A percentile compares a stretch with the other conserved stretches of the same genome.
These are phyloP conservation scores for Talaromyces sp. DNA, from an alignment of 2,329 filamentous ascomycete genomes.

Conservation along the genomic window DNA sequence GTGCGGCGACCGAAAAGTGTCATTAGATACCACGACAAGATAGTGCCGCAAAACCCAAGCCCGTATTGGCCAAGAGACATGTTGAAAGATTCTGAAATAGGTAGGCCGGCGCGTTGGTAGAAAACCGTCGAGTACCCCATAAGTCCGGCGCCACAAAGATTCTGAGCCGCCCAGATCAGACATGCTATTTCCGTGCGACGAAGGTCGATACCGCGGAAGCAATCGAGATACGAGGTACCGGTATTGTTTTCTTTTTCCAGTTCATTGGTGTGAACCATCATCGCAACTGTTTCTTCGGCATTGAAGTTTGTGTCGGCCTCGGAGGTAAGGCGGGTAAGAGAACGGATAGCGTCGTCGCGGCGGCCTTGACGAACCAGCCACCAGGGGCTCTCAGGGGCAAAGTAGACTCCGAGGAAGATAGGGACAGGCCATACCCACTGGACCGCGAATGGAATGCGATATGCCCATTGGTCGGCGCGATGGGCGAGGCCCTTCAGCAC, in stretches of 20 bases:
- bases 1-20: slow-evolving; percentile 45
- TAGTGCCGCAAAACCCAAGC: slow-evolving; percentile 70
- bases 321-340: slow-evolving; percentile 38
- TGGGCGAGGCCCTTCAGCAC: slow-evolving; percentile 45
- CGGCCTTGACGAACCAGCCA: slow-evolving; percentile 9
- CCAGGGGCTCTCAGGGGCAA: slow-evolving; percentile 14
- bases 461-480: slow-evolving; percentile 46
- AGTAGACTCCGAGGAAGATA: slow-evolving; percentile 40
- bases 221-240: slow-evolving; percentile 72
- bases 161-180: slow-evolving; percentile 61
- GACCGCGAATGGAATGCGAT: slow-evolving; percentile 48
- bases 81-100: slow-evolving; percentile 50
- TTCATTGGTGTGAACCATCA: slow-evolving; percentile 87
- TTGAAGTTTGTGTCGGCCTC: slow-evolving; percentile 62
- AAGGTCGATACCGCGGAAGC: slow-evolving; percentile 72
- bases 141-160: slow-evolving; percentile 58
- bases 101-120: slow-evolving; percentile 51
- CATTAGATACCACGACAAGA: slow-evolving; percentile 78
- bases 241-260: slow-evolving; percentile 71
- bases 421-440: slow-evolving; percentile 52
- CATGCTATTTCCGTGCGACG: slow-evolving; percentile 70
- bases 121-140: slow-evolving; percentile 61
- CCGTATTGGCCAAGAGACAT: slow-evolving; percentile 51
- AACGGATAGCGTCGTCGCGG: slow-evolving; percentile 42
- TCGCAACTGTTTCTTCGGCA: slow-evolving; percentile 75